Base-by-base conservation (phyloP, 805 yeast species). In the Ogataea trehaloabstinens region DNA sequence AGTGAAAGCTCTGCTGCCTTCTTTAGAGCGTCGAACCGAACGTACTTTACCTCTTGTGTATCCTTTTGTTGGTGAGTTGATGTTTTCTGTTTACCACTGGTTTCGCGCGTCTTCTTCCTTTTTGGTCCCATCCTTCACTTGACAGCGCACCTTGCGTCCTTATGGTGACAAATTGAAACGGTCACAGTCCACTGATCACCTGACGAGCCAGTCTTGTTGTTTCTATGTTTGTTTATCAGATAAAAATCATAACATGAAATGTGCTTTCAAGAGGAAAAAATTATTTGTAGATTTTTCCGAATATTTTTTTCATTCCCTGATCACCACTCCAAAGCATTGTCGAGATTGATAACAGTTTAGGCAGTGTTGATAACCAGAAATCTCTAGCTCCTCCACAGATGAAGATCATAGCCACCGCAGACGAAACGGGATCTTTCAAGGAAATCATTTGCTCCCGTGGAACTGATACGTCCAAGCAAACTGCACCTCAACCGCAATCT, bases 401-500 rank as follows among this genome's bases (percentile, higher is more conserved):
- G 91, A 81, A 74, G 59, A 56, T 83, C 11, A 50, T 84, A 31
- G 80, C 71, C 3, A 68, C 87, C 29, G 74, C 85, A 13, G 84
- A 77, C 44, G 90, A 84, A 50, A 72, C 76, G 2, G 89, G 90
- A 1, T 68, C 76, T 5, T 48, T 82, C 38, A 83, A 82, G 37
- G 88, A 81, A 54, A 65, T 86, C 6, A 53, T 70, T 4, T 87
- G 88, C 50, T 57, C 65, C 15, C 65, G 71, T 36, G 91, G 90
- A 0, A 82, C 91, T 0, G 95, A 90, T 53, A 88, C 96, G 3
- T 84, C 96, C 5, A 67, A 70, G 29, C 79, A 82, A 53, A 74
- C 74, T 24, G 82, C 83, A 0, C 61, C 66, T 10, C 85, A 82
- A 54, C 95, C 95, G 0, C 70, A 67, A 35, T 63, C 75, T 16